These are phyloP conservation scores for Echria macrotheca DNA, from an alignment of 495 filamentous ascomycete genomes.

Conservation along the genomic window DNA sequence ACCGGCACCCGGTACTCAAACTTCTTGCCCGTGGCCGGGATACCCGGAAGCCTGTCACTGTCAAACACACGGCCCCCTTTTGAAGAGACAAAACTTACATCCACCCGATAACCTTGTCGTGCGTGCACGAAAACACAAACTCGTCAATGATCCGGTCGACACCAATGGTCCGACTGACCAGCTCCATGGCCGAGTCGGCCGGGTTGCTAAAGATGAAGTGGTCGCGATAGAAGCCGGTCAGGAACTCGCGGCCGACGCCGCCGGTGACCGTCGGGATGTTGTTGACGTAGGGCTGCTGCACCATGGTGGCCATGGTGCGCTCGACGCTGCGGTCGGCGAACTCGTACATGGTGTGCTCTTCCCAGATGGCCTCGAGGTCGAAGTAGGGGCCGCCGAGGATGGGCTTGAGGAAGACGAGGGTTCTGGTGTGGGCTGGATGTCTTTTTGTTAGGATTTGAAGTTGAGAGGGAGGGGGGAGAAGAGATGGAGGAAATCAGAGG, in stretches of 20 bases:
- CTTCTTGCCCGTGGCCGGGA: constrained; percentile 46
- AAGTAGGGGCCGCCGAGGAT: constrained; percentile 48
- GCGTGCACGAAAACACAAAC: constrained; percentile 59
- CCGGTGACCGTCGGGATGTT: constrained; percentile 60
- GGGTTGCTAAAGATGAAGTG: constrained; percentile 71
- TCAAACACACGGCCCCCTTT: not conserved
- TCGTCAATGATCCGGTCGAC: constrained; percentile 54
- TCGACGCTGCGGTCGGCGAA: constrained; percentile 49
- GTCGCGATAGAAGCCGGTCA: constrained; percentile 68
- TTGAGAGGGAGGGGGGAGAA: too few species aligned
- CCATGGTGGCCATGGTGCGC: constrained; percentile 56
- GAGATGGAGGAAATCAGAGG: not conserved
- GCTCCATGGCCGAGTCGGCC: constrained; percentile 58
- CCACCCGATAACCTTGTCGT: constrained; percentile 70
- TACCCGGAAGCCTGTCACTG: constrained; percentile 52
- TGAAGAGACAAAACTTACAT: constrained; percentile 34
- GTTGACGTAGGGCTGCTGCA: constrained; percentile 55
- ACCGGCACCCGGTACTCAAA: constrained; percentile 65
- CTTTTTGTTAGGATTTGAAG: not conserved
- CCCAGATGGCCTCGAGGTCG: constrained; percentile 57
- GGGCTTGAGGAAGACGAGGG: constrained; percentile 47
- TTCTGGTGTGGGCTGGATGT: constrained; percentile 42
- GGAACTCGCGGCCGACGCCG: constrained; percentile 60
- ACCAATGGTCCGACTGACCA: constrained; percentile 65
- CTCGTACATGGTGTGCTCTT: constrained; percentile 52